These are phyloP conservation scores for Metarhizium guizhouense DNA, from an alignment of 2,329 filamentous ascomycete genomes.

Conservation along the genomic window DNA sequence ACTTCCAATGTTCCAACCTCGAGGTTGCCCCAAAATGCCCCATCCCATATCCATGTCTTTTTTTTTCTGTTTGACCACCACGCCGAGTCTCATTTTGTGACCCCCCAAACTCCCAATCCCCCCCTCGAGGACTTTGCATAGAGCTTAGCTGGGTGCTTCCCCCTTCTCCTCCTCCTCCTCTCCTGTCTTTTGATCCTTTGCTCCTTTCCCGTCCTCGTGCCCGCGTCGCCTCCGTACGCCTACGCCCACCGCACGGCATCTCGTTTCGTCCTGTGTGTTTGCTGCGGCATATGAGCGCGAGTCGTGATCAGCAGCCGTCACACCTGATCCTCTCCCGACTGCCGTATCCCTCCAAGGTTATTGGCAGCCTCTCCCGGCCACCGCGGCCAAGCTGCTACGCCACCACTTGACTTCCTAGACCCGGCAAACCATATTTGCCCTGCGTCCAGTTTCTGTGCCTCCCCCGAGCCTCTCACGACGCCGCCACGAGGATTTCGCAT, in stretches of 20 bases:
- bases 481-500: not conserved
- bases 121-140: slow-evolving; percentile 1
- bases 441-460: not conserved
- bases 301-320: slow-evolving; percentile 7
- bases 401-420: slow-evolving; percentile 5
- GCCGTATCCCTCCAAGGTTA: slow-evolving; percentile 3
- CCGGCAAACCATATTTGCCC: not conserved
- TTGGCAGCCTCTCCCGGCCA: slow-evolving; percentile 10
- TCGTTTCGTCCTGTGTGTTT: slow-evolving; percentile 1
- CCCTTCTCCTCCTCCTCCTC: slow-evolving; percentile 9
- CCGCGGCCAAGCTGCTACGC: slow-evolving; percentile 9
- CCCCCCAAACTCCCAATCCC: not conserved
- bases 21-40: not conserved
- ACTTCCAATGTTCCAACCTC: no score
- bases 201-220: not conserved
- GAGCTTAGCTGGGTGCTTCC: slow-evolving; percentile 1
- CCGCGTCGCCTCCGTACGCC: not conserved
- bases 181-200: slow-evolving; percentile 8
- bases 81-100: not conserved
- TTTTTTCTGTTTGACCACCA: slow-evolving; percentile 5
- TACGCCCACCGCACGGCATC: not conserved
- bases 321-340: slow-evolving; percentile 2
- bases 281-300: slow-evolving; percentile 4
- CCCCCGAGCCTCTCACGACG: not conserved
- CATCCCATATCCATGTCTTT: slow-evolving; percentile 5